phyloP scores from a whole-genome alignment of 805 yeast species.

The Pichia rugopelliculosa region DNA sequence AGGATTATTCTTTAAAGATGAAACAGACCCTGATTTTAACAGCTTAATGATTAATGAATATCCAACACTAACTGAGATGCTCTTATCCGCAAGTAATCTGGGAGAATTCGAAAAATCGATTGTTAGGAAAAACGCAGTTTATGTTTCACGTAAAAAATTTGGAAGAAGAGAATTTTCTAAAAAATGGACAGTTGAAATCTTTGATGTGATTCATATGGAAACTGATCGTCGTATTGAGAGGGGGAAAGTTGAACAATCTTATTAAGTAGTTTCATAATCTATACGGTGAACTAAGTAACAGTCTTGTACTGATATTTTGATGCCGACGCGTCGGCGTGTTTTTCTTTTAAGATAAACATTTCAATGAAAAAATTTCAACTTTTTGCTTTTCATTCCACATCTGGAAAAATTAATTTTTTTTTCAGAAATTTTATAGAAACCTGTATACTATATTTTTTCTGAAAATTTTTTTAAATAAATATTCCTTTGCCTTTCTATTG shows the following conservation, averaged over 20 bases:
- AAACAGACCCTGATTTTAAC: constrained; percentile 57
- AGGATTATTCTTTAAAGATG: constrained; percentile 75
- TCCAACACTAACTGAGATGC: constrained; percentile 39
- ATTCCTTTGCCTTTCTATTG: not conserved
- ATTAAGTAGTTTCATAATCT: too few relatives aligned
- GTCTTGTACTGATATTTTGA: too few relatives aligned
- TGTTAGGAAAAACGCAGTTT: constrained; percentile 19
- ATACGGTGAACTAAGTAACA: too few relatives aligned
- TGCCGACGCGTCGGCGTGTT: not conserved
- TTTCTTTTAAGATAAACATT: too few relatives aligned
- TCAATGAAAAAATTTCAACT: too few relatives aligned
- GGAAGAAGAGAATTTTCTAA: constrained; percentile 19
- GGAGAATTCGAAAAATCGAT: constrained; percentile 7
- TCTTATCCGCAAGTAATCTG: constrained; percentile 29
- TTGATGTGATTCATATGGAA: constrained; percentile 15
- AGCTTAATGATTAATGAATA: constrained; percentile 22
- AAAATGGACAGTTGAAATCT: constrained; percentile 19
- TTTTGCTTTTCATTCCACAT: not conserved
- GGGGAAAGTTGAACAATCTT: constrained; percentile 27
- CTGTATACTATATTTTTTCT: not conserved
- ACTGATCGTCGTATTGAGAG: constrained; percentile 15
- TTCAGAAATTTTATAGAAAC: not conserved
- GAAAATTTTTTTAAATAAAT: not conserved
- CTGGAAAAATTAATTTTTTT: not conserved
- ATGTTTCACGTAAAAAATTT: constrained; percentile 22